Evolutionary conservation across 441 rosid species (phyloP), one percentile per base, ranked within the genome.

Genomic region (Capsella rubella): DNA sequence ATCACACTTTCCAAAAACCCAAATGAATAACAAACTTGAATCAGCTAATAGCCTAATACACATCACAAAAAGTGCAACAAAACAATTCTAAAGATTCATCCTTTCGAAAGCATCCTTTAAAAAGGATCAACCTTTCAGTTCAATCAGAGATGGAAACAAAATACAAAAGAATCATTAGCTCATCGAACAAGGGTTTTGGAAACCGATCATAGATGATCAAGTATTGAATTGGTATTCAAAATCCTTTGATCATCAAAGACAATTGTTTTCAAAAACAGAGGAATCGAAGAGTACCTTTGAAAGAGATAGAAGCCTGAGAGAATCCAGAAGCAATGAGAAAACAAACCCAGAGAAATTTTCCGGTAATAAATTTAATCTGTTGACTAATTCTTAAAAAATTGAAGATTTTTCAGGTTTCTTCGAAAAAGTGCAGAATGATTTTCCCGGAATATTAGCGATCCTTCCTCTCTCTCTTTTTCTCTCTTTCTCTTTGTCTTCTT

Each of bases 251-350:
- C 43, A 66, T 50, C 28, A 37, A 31, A 59, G 27, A 51, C 1
- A 43, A 35, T 15, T 27, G n/a, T 16, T 47, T 46, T 46, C 0
- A 43, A 68, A 62, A 61, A 35, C 79, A 70, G 71, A 71, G 65
- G 64, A 78, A 78, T 72, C 60, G 32, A 46, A 5, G 39, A 52
- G 27, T 25, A 78, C 81, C 77, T 66, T 72, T n/a, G 80, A 42
- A 18, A 71, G 31, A 32, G 3, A 12, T 34, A 34, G 4, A 52
- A 7, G 5, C 72, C 54, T 53, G 54, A 29, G 49, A 76, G 32
- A 46, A 64, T 25, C 62, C 56, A 56, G 67, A 65, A 76, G 62
- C 43, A 52, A 63, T 15, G 28, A 8, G 43, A 10, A 59, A 14
- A 21, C 49, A 56, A 21, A 43, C 37, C 27, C 37, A 2, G 21